Conservation (phyloP, 805 yeast species). For the Ogataea paraovalis region DNA sequence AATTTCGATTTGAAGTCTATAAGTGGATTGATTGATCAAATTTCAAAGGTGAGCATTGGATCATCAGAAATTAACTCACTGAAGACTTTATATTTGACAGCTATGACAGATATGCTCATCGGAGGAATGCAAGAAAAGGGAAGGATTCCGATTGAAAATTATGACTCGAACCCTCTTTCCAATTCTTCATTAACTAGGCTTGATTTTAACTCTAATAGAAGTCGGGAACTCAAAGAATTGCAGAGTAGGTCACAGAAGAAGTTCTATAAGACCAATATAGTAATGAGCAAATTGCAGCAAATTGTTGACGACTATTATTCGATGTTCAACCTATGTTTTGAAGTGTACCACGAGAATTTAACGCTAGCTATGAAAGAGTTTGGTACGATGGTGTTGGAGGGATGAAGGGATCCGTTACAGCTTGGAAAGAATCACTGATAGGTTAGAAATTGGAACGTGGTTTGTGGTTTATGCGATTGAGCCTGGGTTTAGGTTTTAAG, state of each 20-base stretch:
- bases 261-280: constrained; percentile 12
- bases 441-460: too few species aligned
- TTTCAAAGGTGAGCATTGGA: constrained; percentile 17
- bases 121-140: constrained; percentile 8
- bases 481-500: too few species aligned
- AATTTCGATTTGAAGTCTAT: constrained; percentile 16
- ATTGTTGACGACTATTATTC: constrained; percentile 13
- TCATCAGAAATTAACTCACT: constrained; percentile 12
- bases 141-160: not conserved
- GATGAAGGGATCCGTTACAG: too few species aligned
- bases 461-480: too few species aligned
- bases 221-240: not conserved
- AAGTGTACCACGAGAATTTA: constrained; percentile 11
- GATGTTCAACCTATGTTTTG: constrained; percentile 14
- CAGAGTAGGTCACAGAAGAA: constrained; percentile 8
- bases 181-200: not conserved
- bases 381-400: constrained; percentile 6
- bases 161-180: not conserved
- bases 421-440: too few species aligned
- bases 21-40: constrained; percentile 16
- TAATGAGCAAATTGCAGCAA: constrained; percentile 6
- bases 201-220: not conserved
- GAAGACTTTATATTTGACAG: constrained; percentile 15
- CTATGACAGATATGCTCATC: constrained; percentile 11
- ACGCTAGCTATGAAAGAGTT: constrained; percentile 8